Percentiles rank a stretch among this genome's conserved stretches.
Conservation (phyloP, 139 green algal genomes). For the Haematococcus sp. region DNA sequence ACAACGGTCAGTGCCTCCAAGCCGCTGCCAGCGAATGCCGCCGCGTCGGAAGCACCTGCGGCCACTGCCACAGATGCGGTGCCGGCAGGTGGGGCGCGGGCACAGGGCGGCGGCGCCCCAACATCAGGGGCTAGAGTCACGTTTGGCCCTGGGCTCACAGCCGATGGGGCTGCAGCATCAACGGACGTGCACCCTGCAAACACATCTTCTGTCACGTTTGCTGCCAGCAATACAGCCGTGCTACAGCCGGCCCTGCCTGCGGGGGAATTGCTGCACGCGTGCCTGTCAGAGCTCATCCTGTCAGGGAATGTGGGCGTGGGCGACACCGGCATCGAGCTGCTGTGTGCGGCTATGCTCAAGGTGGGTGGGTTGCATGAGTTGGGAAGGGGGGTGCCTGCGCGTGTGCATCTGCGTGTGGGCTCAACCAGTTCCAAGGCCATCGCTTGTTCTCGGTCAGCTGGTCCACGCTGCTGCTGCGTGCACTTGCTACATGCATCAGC, state of each 20-base stretch:
- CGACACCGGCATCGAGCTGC: slow-evolving; percentile 6
- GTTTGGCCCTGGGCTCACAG: neutral
- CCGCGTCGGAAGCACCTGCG: too few species aligned
- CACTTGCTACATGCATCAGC: too few species aligned
- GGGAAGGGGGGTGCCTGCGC: neutral
- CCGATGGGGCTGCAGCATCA: neutral
- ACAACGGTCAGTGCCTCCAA: too few species aligned
- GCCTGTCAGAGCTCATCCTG: neutral
- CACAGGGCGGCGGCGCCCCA: slow-evolving; percentile 5
- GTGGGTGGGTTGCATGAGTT: neutral
- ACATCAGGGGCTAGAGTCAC: neutral
- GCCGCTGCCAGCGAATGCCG: too few species aligned
- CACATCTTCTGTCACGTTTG: neutral
- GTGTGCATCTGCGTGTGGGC: too few species aligned
- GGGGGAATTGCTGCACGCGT: too few species aligned
- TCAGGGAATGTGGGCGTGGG: neutral
- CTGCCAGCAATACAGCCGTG: neutral
- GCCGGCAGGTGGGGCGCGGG: slow-evolving; percentile 6
- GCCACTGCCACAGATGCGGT: too few species aligned
- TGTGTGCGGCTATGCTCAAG: neutral
- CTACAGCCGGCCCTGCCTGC: too few species aligned
- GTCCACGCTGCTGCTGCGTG: too few species aligned
- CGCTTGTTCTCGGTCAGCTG: too few species aligned
- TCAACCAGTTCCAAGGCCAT: too few species aligned
- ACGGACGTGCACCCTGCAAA: neutral